Percentiles rank a stretch among this genome's conserved stretches.
Conservation (phyloP, 108 stramenopile species). For the Pseudonitzschia multistriata region DNA sequence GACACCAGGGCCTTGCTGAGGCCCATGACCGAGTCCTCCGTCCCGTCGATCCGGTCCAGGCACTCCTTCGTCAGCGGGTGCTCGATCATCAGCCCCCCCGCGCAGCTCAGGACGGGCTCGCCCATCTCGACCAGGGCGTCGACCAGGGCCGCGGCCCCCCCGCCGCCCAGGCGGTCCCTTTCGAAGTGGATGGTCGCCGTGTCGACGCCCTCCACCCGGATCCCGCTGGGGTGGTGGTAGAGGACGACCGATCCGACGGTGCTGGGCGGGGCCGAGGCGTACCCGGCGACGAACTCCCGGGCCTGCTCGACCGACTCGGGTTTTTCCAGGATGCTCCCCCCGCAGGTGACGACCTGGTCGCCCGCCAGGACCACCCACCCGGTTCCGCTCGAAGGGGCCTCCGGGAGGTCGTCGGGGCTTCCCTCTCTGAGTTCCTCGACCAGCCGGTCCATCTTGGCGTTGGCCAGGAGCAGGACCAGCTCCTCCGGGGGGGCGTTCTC, state of each 20-base stretch:
- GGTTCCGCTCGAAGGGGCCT: background rate
- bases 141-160: constrained; percentile 40
- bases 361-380: constrained; percentile 70
- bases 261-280: constrained; percentile 53
- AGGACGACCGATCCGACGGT: constrained; percentile 79
- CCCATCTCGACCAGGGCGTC: constrained; percentile 53
- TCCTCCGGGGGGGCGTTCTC: constrained; percentile 35
- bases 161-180: constrained; percentile 20
- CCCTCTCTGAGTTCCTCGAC: constrained; percentile 43
- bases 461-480: constrained; percentile 60
- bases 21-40: constrained; percentile 86
- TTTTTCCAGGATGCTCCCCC: constrained; percentile 74
- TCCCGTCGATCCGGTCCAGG: constrained; percentile 75
- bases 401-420: constrained; percentile 46
- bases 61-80: constrained; percentile 70
- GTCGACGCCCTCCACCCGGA: constrained; percentile 75
- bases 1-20: constrained; percentile 65
- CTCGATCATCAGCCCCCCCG: constrained; percentile 86
- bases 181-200: constrained; percentile 69
- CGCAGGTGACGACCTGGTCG: constrained; percentile 82
- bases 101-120: constrained; percentile 74
- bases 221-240: constrained; percentile 60
- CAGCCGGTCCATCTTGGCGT: constrained; percentile 77
- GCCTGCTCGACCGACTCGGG: constrained; percentile 68
- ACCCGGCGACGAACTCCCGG: constrained; percentile 53